Evolutionary conservation across 1,284 basidiomycete species (phyloP), one percentile per base, ranked within the genome.

Genomic region (Fistulinella cinereoalba): DNA sequence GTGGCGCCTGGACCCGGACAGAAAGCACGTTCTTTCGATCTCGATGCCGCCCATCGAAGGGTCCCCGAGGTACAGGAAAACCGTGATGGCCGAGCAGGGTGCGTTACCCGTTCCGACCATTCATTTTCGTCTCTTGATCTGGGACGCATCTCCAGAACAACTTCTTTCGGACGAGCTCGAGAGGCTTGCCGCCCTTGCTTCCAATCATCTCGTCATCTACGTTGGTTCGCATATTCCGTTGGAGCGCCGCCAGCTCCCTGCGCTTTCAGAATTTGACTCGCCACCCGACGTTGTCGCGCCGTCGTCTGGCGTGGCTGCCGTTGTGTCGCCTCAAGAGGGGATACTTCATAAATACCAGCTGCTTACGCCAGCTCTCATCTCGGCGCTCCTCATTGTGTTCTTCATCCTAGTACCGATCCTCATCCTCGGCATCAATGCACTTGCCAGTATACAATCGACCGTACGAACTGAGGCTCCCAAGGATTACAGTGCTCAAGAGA

Each of bases 331-430:
- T 27, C 56, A 69, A 21, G 77, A 75, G n/a, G 83, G 85, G 11
- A 80, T 88, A 49, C 74, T 92, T 33, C 77, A 84, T 50, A 76
- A 74, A 37, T 89, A 89, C 62, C 85, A 89, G 60, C 73, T 92
- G 39, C 77, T 93, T 44, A 90, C 90, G 0, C 87, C 90, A 1
- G 88, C 80, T 1, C 74, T 94, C 44, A 88, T 94, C 65, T 78
- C 77, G 9, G 70, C 75, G 3, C 73, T 93, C 19, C 72, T 91
- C 36, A 69, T 93, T 38, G 69, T 71, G 0, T 75, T 93, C 57
- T 83, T 87, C 60, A 61, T 92, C 25, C 72, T 93, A 21, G 58
- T 92, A 12, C 91, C 91, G 0, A 70, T 88, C 34, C 61, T 89
- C 13, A 65, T 81, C 57, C 52, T 88, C 33, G 86, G 86, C 28